Evolutionary conservation across 1,284 basidiomycete species (phyloP).

Genomic region (Ceratobasidium sp.): DNA sequence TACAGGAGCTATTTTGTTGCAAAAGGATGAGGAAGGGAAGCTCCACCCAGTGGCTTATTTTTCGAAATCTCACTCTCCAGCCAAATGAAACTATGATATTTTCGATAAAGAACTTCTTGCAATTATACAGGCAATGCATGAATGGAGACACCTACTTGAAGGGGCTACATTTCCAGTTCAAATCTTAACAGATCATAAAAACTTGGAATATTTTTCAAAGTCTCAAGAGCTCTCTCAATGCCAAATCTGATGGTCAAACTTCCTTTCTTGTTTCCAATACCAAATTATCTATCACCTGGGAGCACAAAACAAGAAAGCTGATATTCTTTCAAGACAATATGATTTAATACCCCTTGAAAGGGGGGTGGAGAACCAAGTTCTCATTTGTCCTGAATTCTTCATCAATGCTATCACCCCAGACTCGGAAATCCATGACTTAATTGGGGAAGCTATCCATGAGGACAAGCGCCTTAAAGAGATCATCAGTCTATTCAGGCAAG

Average conservation of each 20-base stretch:
- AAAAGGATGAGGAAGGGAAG: not conserved
- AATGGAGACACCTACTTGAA: conserved; percentile 46
- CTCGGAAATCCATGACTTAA: not conserved
- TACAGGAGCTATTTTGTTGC: conserved; percentile 18
- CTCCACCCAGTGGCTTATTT: conserved; percentile 22
- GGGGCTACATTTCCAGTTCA: conserved; percentile 47
- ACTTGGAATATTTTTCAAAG: conserved; percentile 43
- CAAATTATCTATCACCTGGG: conserved; percentile 26
- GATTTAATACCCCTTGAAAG: conserved; percentile 35
- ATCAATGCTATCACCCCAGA: not conserved
- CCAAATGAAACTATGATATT: conserved; percentile 46
- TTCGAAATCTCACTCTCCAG: not conserved
- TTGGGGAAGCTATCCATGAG: not conserved
- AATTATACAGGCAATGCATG: conserved; percentile 51
- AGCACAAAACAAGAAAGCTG: conserved; percentile 9
- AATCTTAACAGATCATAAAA: conserved; percentile 56
- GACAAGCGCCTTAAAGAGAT: not conserved
- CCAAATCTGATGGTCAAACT: conserved; percentile 25
- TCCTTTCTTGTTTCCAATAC: conserved; percentile 21
- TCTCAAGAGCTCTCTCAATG: conserved; percentile 15
- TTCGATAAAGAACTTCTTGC: conserved; percentile 58
- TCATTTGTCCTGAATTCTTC: too few relatives aligned
- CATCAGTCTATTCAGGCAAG: too few relatives aligned
- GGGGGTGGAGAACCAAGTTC: conserved; percentile 8
- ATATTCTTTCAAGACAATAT: conserved; percentile 24